Evolutionary conservation across 2,329 filamentous ascomycete species (phyloP), one percentile per base, ranked within the genome.

Genomic region (Calonectria fujianensis): DNA sequence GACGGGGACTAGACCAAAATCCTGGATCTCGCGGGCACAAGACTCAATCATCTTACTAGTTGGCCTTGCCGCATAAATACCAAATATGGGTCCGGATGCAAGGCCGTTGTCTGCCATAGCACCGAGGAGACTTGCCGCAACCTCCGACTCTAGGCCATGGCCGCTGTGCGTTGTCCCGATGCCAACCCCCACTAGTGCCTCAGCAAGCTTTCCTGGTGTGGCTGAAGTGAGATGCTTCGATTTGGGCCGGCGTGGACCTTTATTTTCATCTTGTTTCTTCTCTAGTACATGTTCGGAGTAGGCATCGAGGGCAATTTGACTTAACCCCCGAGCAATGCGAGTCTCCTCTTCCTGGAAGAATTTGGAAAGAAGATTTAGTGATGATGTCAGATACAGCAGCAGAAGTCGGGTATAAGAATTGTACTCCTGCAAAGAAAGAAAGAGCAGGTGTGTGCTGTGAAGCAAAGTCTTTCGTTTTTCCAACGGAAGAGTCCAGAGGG

Each of bases 51-150:
- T 95, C 83, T 96, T 93, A 68, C 93, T 92, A 0, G 94, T 94
- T 89, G 98, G 96, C 45, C 93, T 91, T 1, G 93, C 93, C 54
- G 94, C 94, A 82, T 97, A 98, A n/a, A 97, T 95, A 11, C 97
- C 97, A 81, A 98, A 98, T 50, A 98, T 87, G 48, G 94, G 92
- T 20, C 96, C 96, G 37, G 98, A 93, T 52, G 96, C 88, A 20
- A 97, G 90, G 7, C 93, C 91, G 75, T 94, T 97, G 48, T 96
- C 93, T 2, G 95, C 94, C 81, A 98, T 89, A 24, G 93, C 90
- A 14, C 96, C 96, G 0, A 98, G 87, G 69, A 98, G 92, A 1
- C 92, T 92, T 27, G 96, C 95, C 14, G 95, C 94, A 29, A 93
- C 92, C 3, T 93, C 93, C 1, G 93, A 90, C 24, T 93, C 93